These are phyloP conservation scores for Aureoboletus auriporus DNA, from an alignment of 768 basidiomycete genomes.

Conservation along the genomic window DNA sequence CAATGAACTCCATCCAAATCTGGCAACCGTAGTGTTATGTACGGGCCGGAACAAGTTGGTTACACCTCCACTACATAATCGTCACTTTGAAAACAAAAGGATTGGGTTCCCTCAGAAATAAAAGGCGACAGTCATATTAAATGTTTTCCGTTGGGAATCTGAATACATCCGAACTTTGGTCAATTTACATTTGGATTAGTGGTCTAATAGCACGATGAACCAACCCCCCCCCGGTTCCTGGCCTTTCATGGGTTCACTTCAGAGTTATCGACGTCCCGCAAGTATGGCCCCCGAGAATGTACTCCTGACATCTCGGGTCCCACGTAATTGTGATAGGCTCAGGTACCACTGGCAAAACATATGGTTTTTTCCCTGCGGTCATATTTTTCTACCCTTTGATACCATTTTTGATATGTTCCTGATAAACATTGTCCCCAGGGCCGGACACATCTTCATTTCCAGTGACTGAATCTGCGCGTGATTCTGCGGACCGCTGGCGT, in stretches of 20 bases:
- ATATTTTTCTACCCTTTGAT: background rate
- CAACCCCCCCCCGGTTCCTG: background rate
- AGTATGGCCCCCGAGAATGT: background rate
- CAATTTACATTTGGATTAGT: no score
- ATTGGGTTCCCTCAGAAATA: background rate
- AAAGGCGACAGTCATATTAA: background rate
- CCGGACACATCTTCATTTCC: no score
- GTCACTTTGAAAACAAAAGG: slow-evolving; percentile 4
- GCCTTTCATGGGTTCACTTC: slow-evolving; percentile 2
- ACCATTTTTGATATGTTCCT: background rate
- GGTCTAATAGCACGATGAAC: no score
- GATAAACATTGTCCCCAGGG: background rate
- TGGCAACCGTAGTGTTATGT: slow-evolving; percentile 17
- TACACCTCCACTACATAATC: no score
- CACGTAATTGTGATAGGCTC: background rate
- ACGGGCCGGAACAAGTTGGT: no score
- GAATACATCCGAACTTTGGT: no score
- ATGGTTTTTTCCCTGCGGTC: background rate
- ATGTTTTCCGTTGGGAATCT: no score
- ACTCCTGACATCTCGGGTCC: background rate
- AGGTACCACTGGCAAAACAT: background rate
- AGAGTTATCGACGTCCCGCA: background rate
- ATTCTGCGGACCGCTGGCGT: no score
- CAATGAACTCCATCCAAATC: slow-evolving; percentile 20
- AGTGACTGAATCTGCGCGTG: no score